Percentiles rank a stretch among this genome's conserved stretches.
phyloP scores from a whole-genome alignment of 2,329 filamentous ascomycete genomes.

The Zymoseptoria passerinii region DNA sequence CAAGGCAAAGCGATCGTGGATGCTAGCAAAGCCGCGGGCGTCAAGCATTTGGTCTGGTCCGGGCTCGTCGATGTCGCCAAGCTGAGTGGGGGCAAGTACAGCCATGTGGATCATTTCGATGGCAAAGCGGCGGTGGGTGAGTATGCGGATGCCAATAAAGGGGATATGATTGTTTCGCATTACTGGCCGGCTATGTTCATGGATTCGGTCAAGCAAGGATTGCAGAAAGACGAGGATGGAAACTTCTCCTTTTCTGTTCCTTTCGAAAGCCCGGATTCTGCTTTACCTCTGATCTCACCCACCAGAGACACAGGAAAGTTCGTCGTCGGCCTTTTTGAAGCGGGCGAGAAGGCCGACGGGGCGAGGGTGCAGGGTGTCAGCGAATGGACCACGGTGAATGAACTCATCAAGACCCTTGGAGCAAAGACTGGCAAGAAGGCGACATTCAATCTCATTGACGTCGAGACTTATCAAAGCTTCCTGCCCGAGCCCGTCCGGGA shows the following conservation, averaged over 20 bases:
- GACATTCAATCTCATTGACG: slow-evolving; percentile 19
- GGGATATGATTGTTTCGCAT: slow-evolving; percentile 19
- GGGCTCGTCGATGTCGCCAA: slow-evolving; percentile 24
- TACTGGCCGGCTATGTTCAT: slow-evolving; percentile 24
- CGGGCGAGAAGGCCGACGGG: slow-evolving; percentile 19
- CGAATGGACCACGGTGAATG: slow-evolving; percentile 24
- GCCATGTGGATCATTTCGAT: slow-evolving; percentile 32
- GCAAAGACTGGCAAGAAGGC: slow-evolving; percentile 20
- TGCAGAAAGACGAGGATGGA: background rate
- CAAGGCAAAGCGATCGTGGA: slow-evolving; percentile 32
- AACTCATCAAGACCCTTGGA: slow-evolving; percentile 17
- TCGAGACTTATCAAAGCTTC: slow-evolving; percentile 18
- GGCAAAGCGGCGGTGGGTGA: slow-evolving; percentile 30
- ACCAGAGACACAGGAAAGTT: slow-evolving; percentile 24
- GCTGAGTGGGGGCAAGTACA: slow-evolving; percentile 25
- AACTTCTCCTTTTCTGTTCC: background rate
- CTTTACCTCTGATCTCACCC: slow-evolving; percentile 22
- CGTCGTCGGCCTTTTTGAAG: slow-evolving; percentile 24
- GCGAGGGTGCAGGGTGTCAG: slow-evolving; percentile 20
- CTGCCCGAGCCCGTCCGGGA: slow-evolving; percentile 20
- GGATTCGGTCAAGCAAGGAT: slow-evolving; percentile 6
- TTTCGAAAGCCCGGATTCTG: slow-evolving; percentile 2
- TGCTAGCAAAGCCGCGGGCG: slow-evolving; percentile 21
- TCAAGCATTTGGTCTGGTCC: slow-evolving; percentile 35
- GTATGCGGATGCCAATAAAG: slow-evolving; percentile 25